Conservation (phyloP, 169 alveolate species). For the Babesia caballi region DNA sequence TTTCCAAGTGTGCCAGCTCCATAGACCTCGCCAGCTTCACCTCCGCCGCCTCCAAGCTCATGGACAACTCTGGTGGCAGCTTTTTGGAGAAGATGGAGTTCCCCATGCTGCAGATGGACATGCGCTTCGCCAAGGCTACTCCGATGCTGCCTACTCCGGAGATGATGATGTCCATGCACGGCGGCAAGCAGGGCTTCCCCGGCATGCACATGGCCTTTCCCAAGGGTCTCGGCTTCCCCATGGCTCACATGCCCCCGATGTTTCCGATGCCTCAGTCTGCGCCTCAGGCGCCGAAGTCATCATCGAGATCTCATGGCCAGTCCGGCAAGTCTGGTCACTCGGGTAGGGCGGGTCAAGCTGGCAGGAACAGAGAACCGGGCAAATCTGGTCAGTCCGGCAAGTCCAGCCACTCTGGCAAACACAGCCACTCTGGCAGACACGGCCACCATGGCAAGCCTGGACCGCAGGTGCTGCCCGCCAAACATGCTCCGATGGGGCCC, state of each 20-base stretch:
- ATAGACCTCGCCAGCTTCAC: background rate
- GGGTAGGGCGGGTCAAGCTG: background rate
- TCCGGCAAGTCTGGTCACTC: background rate
- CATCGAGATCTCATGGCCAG: too few relatives aligned
- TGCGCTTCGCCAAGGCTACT: constrained; percentile 15
- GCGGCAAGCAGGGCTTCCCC: background rate
- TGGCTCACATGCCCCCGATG: constrained; percentile 5
- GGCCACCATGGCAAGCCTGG: background rate
- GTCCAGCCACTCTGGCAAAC: background rate
- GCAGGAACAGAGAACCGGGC: background rate
- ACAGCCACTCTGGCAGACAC: background rate
- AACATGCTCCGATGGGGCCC: background rate
- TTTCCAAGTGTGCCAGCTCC: constrained; percentile 13
- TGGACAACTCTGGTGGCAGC: background rate
- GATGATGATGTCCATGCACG: constrained; percentile 2
- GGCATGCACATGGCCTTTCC: constrained; percentile 16
- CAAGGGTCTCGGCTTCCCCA: constrained; percentile 20
- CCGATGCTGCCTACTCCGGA: constrained; percentile 7
- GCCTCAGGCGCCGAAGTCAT: too few relatives aligned
- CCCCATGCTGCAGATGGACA: constrained; percentile 11
- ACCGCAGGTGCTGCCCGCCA: background rate
- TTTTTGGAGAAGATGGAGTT: constrained; percentile 4
- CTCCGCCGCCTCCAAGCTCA: constrained; percentile 1
- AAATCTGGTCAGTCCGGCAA: background rate
- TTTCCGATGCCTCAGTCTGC: background rate